Evolutionary conservation across 2,329 filamentous ascomycete species (phyloP), one percentile per base, ranked within the genome.

Genomic region (Lasiodiplodia sp.): DNA sequence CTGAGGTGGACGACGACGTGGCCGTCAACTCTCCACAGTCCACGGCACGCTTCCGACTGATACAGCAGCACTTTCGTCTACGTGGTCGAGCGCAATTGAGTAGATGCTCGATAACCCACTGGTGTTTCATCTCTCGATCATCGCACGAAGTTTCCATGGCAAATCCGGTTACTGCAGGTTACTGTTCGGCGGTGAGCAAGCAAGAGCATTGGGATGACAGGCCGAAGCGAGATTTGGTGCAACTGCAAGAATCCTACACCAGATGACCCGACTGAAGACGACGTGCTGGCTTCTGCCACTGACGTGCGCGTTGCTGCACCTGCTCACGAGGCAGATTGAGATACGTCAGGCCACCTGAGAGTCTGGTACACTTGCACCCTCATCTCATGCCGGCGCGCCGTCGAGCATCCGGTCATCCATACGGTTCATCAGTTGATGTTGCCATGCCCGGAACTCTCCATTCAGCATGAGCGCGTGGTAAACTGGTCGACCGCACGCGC

Each of bases 181-280:
- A 31, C 21, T 40, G 18, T 57, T 57, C 11, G 34, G 37, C 25
- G 21, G 11, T 31, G 57, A 47, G 16, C 21, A 60, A 12, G 38
- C 37, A 60, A 60, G 57, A 60, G 38, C 55, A 57, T 18, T 23
- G 34, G n/a, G 34, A 57, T 38, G 16, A 60, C 37, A 47, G 38
- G 38, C 4, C 38, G 38, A 60, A 60, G 57, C 57, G 57, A 60
- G 23, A 60, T 60, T 53, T 60, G 57, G 58, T 63, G 40, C 58
- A 63, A 63, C 58, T 2, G 18, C 58, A 21, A 53, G 11, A 44
- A 16, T 28, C 37, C 38, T 58, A 40, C 37, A 16, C 57, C 38
- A 31, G 23, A 21, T 47, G 57, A 60, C 38, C 23, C 16, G 14
- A 18, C 8, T n/a, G 47, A 5, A 44, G 57, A 23, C 38, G 38